phyloP scores from a whole-genome alignment of 2,329 filamentous ascomycete species.

The Sarocladiaceae sp. region DNA sequence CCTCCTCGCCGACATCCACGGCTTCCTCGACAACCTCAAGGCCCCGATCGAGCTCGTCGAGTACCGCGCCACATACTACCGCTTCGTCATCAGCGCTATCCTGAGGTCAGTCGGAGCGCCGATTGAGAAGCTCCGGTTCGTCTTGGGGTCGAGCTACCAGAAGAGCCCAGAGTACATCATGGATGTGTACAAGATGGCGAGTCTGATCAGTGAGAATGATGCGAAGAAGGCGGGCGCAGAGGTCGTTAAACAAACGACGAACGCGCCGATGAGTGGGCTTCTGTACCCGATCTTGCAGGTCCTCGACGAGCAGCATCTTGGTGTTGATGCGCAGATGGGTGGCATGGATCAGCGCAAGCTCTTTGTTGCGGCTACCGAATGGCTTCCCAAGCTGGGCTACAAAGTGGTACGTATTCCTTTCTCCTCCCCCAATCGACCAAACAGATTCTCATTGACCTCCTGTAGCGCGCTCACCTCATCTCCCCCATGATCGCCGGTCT shows the following conservation, averaged over 20 bases:
- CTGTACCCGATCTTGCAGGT: slow-evolving; percentile 61
- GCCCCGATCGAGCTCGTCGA: slow-evolving; percentile 84
- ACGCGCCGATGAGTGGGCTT: slow-evolving; percentile 55
- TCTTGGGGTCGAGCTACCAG: slow-evolving; percentile 81
- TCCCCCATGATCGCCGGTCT: slow-evolving; percentile 86
- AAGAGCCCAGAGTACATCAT: slow-evolving; percentile 68
- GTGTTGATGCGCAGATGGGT: slow-evolving; percentile 83
- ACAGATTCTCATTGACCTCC: not conserved
- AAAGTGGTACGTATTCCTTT: slow-evolving; percentile 40
- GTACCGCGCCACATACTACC: slow-evolving; percentile 78
- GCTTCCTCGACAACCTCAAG: slow-evolving; percentile 77
- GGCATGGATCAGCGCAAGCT: slow-evolving; percentile 84
- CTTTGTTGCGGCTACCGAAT: slow-evolving; percentile 78
- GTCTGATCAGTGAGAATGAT: slow-evolving; percentile 67
- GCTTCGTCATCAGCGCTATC: slow-evolving; percentile 64
- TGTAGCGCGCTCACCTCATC: slow-evolving; percentile 31
- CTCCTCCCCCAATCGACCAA: not conserved
- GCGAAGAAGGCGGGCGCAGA: slow-evolving; percentile 89
- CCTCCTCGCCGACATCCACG: slow-evolving; percentile 69
- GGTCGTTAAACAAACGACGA: slow-evolving; percentile 85
- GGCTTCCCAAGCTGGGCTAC: slow-evolving; percentile 81
- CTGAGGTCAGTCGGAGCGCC: slow-evolving; percentile 73
- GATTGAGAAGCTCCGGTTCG: slow-evolving; percentile 73
- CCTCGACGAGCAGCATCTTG: slow-evolving; percentile 83
- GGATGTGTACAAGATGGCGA: slow-evolving; percentile 76